Base-by-base conservation (phyloP, 1,284 basidiomycete genomes). In the Ceratorhiza oryzae-sativae region DNA sequence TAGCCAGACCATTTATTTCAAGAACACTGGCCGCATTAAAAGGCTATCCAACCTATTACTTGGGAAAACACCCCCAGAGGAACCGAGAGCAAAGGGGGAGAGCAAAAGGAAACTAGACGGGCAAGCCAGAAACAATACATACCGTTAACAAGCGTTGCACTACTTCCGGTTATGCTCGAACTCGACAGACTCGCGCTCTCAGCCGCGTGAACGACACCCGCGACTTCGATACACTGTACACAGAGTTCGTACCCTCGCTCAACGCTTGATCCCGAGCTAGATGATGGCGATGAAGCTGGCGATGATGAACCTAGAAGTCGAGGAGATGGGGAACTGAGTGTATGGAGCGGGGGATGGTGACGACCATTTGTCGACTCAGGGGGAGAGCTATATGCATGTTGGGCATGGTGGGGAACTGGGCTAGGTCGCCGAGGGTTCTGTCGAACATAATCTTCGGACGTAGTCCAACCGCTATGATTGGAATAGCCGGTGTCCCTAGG, bases 241-340 rank as follows among this genome's bases (percentile, higher is more conserved):
- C 94, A 97, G 30, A 96, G 85, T 79, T 96, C 94, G 78, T 91
- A 95, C 0, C 94, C 94, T 20, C 77, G 56, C 61, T 78, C 73
- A 67, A 76, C 56, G 71, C 77, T n/a, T 73, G 77, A 72, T 32
- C 56, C 82, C 23, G 82, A 82, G 0, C 82, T 80, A n/a, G 79
- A 79, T 49, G 75, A 80, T 77, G 60, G 73, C 25, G 76, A 73
- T 15, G 73, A 62, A 30, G 74, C 60, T 36, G 78, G 39, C 70
- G 79, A 58, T 72, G 79, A 72, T 62, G 61, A 36, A 30, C 56
- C 34, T 20, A 62, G 30, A 32, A 51, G 72, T 41, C 53, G 60
- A n/a, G 71, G 71, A 42, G 71, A 72, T 30, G 59, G 59, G 10
- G 71, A 53, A 23, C 60, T 62, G 45, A 45, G 45, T 5, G 45